Evolutionary conservation across 1,284 basidiomycete genomes (phyloP).

Genomic region (Cutaneotrichosporon mucoides): DNA sequence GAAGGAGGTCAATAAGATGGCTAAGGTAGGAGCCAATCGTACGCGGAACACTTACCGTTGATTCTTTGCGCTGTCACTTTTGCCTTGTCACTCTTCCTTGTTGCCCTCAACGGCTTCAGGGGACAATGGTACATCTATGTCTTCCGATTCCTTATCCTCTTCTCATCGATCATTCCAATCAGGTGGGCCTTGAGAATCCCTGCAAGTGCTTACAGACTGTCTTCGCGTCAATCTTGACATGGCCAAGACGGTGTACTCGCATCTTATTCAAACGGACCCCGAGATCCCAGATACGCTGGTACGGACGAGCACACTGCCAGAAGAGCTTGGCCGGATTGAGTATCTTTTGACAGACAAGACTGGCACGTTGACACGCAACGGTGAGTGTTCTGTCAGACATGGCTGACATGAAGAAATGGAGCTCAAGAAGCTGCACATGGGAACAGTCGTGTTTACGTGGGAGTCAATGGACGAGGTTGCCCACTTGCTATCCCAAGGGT

Average conservation of each 20-base stretch:
- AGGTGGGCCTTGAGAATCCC: conserved; percentile 58
- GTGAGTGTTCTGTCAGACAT: conserved; percentile 47
- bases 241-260: conserved; percentile 97
- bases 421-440: conserved; percentile 97
- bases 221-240: conserved; percentile 97
- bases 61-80: conserved; percentile 94
- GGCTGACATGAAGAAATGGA: conserved; percentile 75
- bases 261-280: conserved; percentile 85
- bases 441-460: conserved; percentile 92
- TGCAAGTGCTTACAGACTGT: conserved; percentile 40
- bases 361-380: conserved; percentile 95
- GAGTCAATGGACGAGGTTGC: conserved; percentile 98
- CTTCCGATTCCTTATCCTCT: conserved; percentile 93
- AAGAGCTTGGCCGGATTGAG: conserved; percentile 93
- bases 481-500: conserved; percentile 76
- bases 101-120: conserved; percentile 93
- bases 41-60: conserved; percentile 49
- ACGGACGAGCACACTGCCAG: conserved; percentile 91
- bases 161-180: conserved; percentile 98
- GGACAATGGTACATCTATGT: conserved; percentile 96
- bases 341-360: conserved; percentile 97
- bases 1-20: conserved; percentile 89
- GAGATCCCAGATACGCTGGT: conserved; percentile 97
- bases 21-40: conserved; percentile 62
- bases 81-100: conserved; percentile 80